Conservation (phyloP, 768 basidiomycete species). For the Sporobolomyces phaffii region DNA sequence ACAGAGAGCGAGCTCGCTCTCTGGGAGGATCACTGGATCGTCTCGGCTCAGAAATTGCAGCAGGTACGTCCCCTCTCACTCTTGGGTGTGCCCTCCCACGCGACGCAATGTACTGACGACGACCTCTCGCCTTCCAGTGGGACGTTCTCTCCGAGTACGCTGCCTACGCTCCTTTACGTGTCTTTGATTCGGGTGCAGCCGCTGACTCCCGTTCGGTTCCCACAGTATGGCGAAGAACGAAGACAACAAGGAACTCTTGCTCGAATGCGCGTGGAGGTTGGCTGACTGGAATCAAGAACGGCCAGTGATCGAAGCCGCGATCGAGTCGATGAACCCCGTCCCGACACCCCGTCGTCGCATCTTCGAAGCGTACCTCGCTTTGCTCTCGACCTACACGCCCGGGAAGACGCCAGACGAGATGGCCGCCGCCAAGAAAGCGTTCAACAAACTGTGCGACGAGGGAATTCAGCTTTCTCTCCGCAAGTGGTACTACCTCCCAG, state of each 20-base stretch:
- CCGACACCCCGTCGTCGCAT: constrained; percentile 91
- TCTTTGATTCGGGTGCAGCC: not conserved
- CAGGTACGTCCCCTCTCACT: constrained; percentile 44
- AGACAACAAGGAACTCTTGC: constrained; percentile 79
- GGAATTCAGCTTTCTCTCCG: constrained; percentile 92
- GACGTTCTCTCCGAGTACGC: constrained; percentile 71
- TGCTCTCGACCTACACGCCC: constrained; percentile 60
- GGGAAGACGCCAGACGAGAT: constrained; percentile 37
- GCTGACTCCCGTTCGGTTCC: not conserved
- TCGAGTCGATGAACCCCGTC: constrained; percentile 72
- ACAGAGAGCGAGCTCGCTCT: constrained; percentile 91
- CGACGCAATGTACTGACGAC: too few species aligned
- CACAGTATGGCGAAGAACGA: constrained; percentile 67
- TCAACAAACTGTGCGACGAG: constrained; percentile 81
- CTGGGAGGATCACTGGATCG: constrained; percentile 99
- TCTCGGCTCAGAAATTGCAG: constrained; percentile 89
- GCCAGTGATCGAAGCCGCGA: constrained; percentile 68
- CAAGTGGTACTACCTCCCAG: constrained; percentile 88
- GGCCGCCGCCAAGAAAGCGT: constrained; percentile 55
- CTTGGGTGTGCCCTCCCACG: not conserved
- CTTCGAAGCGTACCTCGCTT: constrained; percentile 89
- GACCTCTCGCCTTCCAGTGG: constrained; percentile 55
- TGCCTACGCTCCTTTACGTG: not conserved
- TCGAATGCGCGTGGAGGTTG: constrained; percentile 92
- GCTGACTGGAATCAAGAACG: constrained; percentile 71